Conservation (phyloP, 306 rosid genomes). For the Prinsepia uniflora region DNA sequence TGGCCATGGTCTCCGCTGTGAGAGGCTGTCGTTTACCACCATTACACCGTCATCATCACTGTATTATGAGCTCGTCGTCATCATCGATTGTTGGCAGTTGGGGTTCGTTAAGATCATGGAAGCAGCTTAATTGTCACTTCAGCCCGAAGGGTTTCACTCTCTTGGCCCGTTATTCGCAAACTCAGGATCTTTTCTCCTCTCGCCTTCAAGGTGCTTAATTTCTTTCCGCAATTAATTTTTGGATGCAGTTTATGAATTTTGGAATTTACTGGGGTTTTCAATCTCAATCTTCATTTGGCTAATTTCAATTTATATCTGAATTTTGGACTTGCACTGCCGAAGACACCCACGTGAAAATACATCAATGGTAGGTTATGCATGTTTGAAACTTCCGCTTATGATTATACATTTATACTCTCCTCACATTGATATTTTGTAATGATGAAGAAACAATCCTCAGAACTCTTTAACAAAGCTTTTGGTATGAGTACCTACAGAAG, state of each 20-base stretch:
- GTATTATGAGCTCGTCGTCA: neutral
- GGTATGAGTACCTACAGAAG: neutral
- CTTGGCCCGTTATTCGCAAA: constrained; percentile 65
- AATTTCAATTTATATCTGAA: neutral
- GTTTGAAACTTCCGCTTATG: neutral
- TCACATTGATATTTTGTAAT: neutral
- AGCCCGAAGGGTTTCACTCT: constrained; percentile 46
- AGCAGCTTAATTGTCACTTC: constrained; percentile 27
- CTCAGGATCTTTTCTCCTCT: constrained; percentile 67
- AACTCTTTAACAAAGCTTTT: neutral
- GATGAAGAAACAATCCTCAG: neutral
- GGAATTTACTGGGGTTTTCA: neutral
- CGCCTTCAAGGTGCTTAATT: constrained; percentile 60
- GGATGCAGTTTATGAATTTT: neutral
- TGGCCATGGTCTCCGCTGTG: constrained; percentile 62
- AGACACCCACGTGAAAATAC: neutral
- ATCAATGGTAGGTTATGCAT: neutral
- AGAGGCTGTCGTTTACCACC: constrained; percentile 52
- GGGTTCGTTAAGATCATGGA: constrained; percentile 21
- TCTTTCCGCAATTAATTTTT: neutral
- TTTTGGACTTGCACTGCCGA: neutral
- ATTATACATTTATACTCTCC: neutral
- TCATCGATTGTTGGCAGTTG: constrained; percentile 19
- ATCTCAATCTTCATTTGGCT: neutral
- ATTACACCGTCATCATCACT: constrained; percentile 40